Percentiles rank a stretch among this genome's conserved stretches.
Conservation (phyloP, 805 yeast species). For the Hanseniaspora thailandica region DNA sequence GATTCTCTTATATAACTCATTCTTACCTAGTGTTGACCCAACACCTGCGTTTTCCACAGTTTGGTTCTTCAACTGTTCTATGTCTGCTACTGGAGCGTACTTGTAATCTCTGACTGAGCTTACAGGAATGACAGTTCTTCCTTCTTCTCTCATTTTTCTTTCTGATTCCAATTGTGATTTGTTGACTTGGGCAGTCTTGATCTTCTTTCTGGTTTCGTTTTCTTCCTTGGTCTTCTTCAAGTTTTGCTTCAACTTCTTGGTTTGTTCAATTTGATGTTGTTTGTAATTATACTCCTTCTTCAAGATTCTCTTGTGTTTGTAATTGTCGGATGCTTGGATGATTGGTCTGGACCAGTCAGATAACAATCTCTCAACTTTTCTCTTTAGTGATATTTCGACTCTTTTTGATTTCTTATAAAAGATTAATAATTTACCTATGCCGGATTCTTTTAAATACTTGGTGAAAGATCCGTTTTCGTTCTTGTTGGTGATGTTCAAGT, state of each 20-base stretch:
- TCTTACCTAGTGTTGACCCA: conserved; percentile 43
- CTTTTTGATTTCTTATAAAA: conserved; percentile 84
- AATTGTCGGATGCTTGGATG: conserved; percentile 88
- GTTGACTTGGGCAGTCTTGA: neutral
- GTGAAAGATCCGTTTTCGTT: conserved; percentile 82
- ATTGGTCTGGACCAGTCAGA: conserved; percentile 99
- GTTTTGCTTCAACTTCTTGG: conserved; percentile 17
- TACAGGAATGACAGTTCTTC: conserved; percentile 92
- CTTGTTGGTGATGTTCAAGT: conserved; percentile 45
- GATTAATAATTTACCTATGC: conserved; percentile 85
- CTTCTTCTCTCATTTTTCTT: conserved; percentile 36
- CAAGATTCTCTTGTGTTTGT: conserved; percentile 71
- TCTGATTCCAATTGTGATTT: neutral
- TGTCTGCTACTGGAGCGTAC: conserved; percentile 72
- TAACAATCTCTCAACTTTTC: conserved; percentile 77
- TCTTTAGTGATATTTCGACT: conserved; percentile 76
- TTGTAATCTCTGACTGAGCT: conserved; percentile 80
- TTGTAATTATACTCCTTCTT: conserved; percentile 57
- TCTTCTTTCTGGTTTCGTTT: conserved; percentile 23
- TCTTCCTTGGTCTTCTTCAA: conserved; percentile 26
- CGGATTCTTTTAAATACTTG: conserved; percentile 86
- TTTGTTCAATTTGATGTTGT: conserved; percentile 33
- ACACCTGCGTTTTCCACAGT: conserved; percentile 34
- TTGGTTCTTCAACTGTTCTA: conserved; percentile 32
- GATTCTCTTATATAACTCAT: conserved; percentile 72